Conservation (phyloP, 2,329 filamentous ascomycete genomes). For the Xylariaceae sp. region DNA sequence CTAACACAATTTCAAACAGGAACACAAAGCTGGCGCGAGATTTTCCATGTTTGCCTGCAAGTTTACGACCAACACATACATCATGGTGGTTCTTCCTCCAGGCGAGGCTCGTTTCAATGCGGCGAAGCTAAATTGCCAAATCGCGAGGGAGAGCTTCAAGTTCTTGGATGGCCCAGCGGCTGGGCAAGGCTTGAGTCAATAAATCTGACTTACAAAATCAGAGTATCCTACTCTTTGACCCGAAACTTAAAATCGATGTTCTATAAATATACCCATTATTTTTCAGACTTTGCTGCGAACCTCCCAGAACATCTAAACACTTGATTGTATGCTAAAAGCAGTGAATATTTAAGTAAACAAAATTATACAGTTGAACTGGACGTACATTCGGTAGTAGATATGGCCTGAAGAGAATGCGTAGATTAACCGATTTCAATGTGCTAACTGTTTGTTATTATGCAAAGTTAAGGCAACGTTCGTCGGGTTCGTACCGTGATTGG, state of each 20-base stretch:
- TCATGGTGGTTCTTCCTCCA: slow-evolving; percentile 88
- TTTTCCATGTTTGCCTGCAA: slow-evolving; percentile 96
- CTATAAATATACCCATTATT: slow-evolving; percentile 20
- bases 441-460: too few species aligned
- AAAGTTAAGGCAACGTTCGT: too few species aligned
- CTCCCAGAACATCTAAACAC: too few species aligned
- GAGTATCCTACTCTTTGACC: not conserved
- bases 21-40: slow-evolving; percentile 74
- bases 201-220: not conserved
- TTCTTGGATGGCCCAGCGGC: slow-evolving; percentile 62
- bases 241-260: slow-evolving; percentile 18
- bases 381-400: too few species aligned
- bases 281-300: too few species aligned
- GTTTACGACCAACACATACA: slow-evolving; percentile 96
- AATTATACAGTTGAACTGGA: too few species aligned
- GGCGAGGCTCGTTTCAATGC: slow-evolving; percentile 92
- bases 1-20: slow-evolving; percentile 42
- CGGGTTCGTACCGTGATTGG: too few species aligned
- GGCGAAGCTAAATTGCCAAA: slow-evolving; percentile 86
- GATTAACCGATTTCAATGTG: too few species aligned
- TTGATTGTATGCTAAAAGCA: not conserved
- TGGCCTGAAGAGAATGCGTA: too few species aligned
- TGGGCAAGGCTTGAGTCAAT: slow-evolving; percentile 26
- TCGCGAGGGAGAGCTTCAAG: slow-evolving; percentile 82
- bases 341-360: not conserved